These are phyloP conservation scores for Mycena vulgaris DNA, from an alignment of 768 basidiomycete genomes.

Conservation along the genomic window DNA sequence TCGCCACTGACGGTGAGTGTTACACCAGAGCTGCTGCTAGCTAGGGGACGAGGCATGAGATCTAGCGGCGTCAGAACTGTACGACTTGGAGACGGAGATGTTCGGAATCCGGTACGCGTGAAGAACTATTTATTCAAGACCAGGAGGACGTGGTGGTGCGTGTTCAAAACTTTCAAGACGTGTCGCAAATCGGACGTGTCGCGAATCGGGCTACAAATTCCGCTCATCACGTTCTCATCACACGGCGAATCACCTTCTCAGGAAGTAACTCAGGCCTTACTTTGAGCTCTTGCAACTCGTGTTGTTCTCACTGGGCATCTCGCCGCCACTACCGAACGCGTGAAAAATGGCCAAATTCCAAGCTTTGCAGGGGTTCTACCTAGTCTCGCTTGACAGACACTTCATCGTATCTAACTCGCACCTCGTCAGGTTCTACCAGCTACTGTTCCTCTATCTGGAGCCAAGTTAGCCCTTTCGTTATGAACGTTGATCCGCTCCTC, in stretches of 20 bases:
- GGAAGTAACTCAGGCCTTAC: too few relatives aligned
- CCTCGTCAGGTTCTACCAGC: slow-evolving; percentile 71
- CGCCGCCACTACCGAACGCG: not conserved
- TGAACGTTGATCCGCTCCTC: not conserved
- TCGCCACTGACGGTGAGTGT: slow-evolving; percentile 37
- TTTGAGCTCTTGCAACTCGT: too few relatives aligned
- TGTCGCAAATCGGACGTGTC: slow-evolving; percentile 13
- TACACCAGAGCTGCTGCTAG: slow-evolving; percentile 18
- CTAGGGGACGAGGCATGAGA: slow-evolving; percentile 5
- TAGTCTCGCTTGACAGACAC: too few relatives aligned
- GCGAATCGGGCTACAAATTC: not conserved
- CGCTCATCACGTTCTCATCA: not conserved
- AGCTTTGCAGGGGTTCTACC: too few relatives aligned
- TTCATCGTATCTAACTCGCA: too few relatives aligned
- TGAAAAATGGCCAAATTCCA: slow-evolving; percentile 48
- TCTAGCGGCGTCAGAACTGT: not conserved
- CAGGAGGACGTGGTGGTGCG: slow-evolving; percentile 27
- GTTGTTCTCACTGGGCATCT: too few relatives aligned
- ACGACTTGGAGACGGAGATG: not conserved
- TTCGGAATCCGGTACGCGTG: not conserved
- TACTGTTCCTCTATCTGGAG: slow-evolving; percentile 77
- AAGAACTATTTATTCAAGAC: slow-evolving; percentile 26
- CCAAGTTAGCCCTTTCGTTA: slow-evolving; percentile 59
- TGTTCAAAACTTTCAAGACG: slow-evolving; percentile 35
- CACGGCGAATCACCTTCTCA: too few relatives aligned